phyloP scores from a whole-genome alignment of 1,284 basidiomycete genomes.

The Termitomyces sp. region DNA sequence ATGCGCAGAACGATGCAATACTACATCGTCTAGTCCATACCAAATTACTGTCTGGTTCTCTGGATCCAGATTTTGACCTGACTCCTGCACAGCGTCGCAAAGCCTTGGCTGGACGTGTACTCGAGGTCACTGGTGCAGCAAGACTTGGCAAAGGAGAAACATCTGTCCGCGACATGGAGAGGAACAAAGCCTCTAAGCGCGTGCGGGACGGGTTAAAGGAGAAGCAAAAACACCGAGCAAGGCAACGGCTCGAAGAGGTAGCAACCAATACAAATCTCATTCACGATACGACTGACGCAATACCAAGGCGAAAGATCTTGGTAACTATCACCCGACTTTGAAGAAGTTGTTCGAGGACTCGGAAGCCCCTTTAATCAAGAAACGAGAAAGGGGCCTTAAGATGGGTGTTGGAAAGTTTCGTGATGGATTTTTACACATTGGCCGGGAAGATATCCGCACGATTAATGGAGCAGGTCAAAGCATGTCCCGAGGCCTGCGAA shows the following conservation, averaged over 20 bases:
- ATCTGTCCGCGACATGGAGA: constrained; percentile 51
- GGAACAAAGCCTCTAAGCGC: constrained; percentile 60
- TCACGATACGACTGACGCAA: background rate
- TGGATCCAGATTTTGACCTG: constrained; percentile 54
- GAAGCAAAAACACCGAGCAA: constrained; percentile 53
- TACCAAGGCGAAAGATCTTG: constrained; percentile 65
- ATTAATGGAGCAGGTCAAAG: constrained; percentile 15
- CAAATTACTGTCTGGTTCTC: constrained; percentile 65
- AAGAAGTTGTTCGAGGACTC: constrained; percentile 59
- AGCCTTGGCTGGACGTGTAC: constrained; percentile 66
- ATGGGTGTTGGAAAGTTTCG: constrained; percentile 77
- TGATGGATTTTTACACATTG: constrained; percentile 61
- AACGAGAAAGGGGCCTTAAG: constrained; percentile 57
- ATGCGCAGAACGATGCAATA: constrained; percentile 67
- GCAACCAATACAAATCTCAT: constrained; percentile 4
- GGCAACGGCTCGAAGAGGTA: constrained; percentile 63
- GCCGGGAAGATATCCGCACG: constrained; percentile 48
- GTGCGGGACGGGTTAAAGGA: constrained; percentile 62
- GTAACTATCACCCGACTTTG: constrained; percentile 74
- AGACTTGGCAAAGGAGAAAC: constrained; percentile 71
- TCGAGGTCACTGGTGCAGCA: constrained; percentile 60
- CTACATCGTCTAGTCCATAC: constrained; percentile 76
- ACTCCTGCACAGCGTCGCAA: constrained; percentile 62
- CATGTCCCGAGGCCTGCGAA: constrained; percentile 4
- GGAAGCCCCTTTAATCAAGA: constrained; percentile 30